These are phyloP conservation scores for Parathielavia appendiculata DNA, from an alignment of 495 filamentous ascomycete species.

Conservation along the genomic window DNA sequence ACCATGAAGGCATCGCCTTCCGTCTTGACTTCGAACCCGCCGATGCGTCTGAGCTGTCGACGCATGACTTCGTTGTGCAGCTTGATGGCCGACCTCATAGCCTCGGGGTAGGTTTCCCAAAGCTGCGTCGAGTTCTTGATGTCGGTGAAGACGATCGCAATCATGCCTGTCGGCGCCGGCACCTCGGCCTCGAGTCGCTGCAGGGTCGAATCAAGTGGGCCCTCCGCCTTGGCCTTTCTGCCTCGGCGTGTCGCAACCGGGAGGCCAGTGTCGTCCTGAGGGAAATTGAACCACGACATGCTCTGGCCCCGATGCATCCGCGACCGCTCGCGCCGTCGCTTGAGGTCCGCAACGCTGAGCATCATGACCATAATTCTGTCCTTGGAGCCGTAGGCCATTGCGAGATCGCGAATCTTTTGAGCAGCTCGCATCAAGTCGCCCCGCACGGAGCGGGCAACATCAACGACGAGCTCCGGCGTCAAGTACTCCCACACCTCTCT, in stretches of 20 bases:
- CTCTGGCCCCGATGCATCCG: slow-evolving; percentile 64
- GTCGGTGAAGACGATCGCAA: slow-evolving; percentile 95
- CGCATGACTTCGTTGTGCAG: slow-evolving; percentile 95
- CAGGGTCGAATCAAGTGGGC: slow-evolving; percentile 70
- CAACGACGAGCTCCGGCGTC: slow-evolving; percentile 80
- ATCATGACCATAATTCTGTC: slow-evolving; percentile 99
- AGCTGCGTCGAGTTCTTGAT: slow-evolving; percentile 97
- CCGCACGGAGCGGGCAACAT: slow-evolving; percentile 78
- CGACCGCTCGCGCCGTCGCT: slow-evolving; percentile 66
- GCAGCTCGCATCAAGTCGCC: slow-evolving; percentile 91
- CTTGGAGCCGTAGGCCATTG: slow-evolving; percentile 87
- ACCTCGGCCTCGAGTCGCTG: slow-evolving; percentile 82
- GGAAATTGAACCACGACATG: slow-evolving; percentile 69
- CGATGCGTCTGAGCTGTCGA: slow-evolving; percentile 84
- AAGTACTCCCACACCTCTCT: slow-evolving; percentile 93
- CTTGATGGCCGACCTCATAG: slow-evolving; percentile 93
- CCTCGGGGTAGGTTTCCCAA: slow-evolving; percentile 93
- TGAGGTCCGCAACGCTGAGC: slow-evolving; percentile 83
- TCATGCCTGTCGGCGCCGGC: slow-evolving; percentile 79
- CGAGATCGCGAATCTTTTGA: slow-evolving; percentile 89
- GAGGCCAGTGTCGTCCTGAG: slow-evolving; percentile 60
- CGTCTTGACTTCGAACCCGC: slow-evolving; percentile 98
- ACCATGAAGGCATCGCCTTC: slow-evolving; percentile 99
- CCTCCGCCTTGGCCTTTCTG: slow-evolving; percentile 62
- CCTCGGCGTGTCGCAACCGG: slow-evolving; percentile 52